These are phyloP conservation scores for Galerina marginata DNA, from an alignment of 768 basidiomycete genomes.

Conservation along the genomic window DNA sequence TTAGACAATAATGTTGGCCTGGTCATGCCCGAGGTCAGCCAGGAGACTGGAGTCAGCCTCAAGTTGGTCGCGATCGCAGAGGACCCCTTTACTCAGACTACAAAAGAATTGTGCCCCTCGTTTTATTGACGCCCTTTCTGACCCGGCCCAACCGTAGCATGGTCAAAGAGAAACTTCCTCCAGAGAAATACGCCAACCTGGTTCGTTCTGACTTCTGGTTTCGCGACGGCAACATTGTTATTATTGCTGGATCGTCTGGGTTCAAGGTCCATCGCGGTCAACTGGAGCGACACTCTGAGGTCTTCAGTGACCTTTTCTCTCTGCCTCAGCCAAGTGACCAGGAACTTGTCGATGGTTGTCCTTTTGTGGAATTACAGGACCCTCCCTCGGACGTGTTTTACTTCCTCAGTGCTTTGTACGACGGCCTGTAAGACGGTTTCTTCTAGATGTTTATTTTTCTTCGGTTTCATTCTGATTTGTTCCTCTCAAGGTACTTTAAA, in stretches of 20 bases:
- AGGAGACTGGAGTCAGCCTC: conserved; percentile 1
- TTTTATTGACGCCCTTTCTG: not conserved
- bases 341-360: conserved; percentile 61
- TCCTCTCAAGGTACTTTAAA: conserved; percentile 57
- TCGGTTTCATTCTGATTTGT: not conserved
- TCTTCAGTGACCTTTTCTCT: conserved; percentile 72
- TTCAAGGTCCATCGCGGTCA: conserved; percentile 82
- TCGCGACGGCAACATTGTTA: conserved; percentile 70
- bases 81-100: not conserved
- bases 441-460: not conserved
- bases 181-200: conserved; percentile 30
- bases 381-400: conserved; percentile 68
- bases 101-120: not conserved
- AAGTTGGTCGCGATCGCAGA: not conserved
- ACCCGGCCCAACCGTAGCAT: conserved; percentile 7
- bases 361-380: conserved; percentile 67
- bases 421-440: conserved; percentile 64
- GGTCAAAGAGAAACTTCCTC: conserved; percentile 21
- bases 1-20: not conserved
- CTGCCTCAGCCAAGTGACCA: conserved; percentile 62
- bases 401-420: conserved; percentile 73
- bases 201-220: conserved; percentile 74
- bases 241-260: conserved; percentile 58
- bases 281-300: conserved; percentile 74
- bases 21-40: not conserved